Conservation (phyloP, 345 rosid genomes). For the Bruguiera gymnorhiza region DNA sequence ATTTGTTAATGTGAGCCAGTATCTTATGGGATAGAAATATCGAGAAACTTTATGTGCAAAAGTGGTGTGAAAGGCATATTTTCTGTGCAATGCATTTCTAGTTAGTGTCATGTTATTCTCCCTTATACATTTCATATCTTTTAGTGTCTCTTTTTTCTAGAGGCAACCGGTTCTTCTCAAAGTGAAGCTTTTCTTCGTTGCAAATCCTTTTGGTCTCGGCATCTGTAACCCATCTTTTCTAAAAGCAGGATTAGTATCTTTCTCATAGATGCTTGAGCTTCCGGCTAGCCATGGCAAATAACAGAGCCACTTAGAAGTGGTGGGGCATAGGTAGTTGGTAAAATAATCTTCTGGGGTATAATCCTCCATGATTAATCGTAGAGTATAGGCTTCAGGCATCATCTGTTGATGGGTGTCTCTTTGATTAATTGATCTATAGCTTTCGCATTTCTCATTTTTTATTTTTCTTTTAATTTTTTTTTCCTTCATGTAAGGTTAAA, state of each 20-base stretch:
- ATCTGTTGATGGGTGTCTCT: too few relatives aligned
- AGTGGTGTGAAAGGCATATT: constrained; percentile 35
- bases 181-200: constrained; percentile 3
- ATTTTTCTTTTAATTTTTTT: too few relatives aligned
- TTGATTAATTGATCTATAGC: neutral
- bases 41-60: neutral
- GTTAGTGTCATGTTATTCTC: neutral
- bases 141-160: neutral
- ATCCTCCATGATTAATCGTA: too few relatives aligned
- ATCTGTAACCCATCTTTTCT: constrained; percentile 12
- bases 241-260: neutral
- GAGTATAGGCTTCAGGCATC: too few relatives aligned
- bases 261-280: too few relatives aligned
- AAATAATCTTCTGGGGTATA: too few relatives aligned
- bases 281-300: too few relatives aligned
- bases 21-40: neutral
- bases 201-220: constrained; percentile 13
- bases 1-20: neutral
- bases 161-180: neutral
- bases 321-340: too few relatives aligned
- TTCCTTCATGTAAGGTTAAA: too few relatives aligned
- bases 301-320: too few relatives aligned
- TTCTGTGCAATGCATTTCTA: neutral
- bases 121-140: neutral
- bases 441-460: too few relatives aligned